Evolutionary conservation across 2,329 filamentous ascomycete species (phyloP).

Genomic region (Cadophora sp.): DNA sequence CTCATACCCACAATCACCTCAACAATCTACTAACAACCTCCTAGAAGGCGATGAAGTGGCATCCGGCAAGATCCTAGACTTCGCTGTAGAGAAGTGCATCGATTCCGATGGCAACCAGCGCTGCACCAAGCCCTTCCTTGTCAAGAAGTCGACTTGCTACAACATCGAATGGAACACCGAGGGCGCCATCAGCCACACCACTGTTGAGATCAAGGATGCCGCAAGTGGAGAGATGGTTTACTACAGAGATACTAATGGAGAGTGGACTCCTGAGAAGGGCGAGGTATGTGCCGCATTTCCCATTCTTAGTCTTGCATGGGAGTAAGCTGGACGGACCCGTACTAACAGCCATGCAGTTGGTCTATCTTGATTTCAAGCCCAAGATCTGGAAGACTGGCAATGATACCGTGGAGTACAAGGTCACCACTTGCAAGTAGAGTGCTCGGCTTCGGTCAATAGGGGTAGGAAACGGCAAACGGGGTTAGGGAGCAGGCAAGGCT

Average conservation of each 20-base stretch:
- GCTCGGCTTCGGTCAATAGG: neutral
- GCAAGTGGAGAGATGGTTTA: slow-evolving; percentile 51
- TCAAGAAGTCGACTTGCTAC: slow-evolving; percentile 50
- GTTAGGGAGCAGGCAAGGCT: neutral
- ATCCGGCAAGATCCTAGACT: slow-evolving; percentile 51
- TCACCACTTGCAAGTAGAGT: slow-evolving; percentile 47
- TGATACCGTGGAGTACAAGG: slow-evolving; percentile 52
- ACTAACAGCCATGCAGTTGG: slow-evolving; percentile 40
- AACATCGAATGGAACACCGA: slow-evolving; percentile 51
- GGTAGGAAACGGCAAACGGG: neutral
- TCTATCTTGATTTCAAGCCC: slow-evolving; percentile 55
- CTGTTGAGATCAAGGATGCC: slow-evolving; percentile 49
- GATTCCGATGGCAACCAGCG: slow-evolving; percentile 48
- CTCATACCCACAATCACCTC: neutral
- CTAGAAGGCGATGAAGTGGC: slow-evolving; percentile 40
- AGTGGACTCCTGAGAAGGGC: slow-evolving; percentile 53
- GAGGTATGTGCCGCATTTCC: slow-evolving; percentile 43
- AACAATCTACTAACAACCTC: slow-evolving; percentile 17
- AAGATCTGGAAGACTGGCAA: slow-evolving; percentile 54
- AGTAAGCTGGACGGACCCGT: slow-evolving; percentile 16
- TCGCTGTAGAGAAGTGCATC: slow-evolving; percentile 51
- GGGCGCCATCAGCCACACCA: slow-evolving; percentile 49
- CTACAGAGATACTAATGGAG: slow-evolving; percentile 54
- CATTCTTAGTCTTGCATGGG: neutral
- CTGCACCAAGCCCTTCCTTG: slow-evolving; percentile 49